These are phyloP conservation scores for Murraya koenigii DNA, from an alignment of 345 rosid genomes.

Conservation along the genomic window DNA sequence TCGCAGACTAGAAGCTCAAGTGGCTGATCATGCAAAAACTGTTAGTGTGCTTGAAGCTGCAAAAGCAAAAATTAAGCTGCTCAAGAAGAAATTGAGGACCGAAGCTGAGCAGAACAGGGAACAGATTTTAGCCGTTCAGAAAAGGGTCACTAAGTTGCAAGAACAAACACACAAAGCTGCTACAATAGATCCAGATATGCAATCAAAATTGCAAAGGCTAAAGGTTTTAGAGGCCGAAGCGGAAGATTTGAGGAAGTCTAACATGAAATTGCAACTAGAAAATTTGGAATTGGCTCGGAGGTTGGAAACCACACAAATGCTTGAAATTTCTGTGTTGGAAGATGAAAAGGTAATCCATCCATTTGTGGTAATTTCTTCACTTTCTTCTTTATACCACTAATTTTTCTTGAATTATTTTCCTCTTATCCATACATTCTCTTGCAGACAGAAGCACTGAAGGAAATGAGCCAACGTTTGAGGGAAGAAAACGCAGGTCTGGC, in stretches of 20 bases:
- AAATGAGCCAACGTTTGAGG: conserved; percentile 36
- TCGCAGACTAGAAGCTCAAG: conserved; percentile 55
- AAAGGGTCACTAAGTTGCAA: conserved; percentile 58
- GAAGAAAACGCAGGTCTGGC: conserved; percentile 55
- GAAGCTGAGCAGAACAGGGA: conserved; percentile 72
- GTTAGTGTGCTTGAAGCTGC: conserved; percentile 58
- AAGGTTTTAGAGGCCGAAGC: conserved; percentile 58
- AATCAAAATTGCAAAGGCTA: conserved; percentile 47
- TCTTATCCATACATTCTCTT: neutral
- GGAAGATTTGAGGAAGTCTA: conserved; percentile 61
- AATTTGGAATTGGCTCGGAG: conserved; percentile 40
- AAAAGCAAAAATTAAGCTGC: conserved; percentile 46
- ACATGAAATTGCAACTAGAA: conserved; percentile 47
- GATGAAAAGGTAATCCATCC: conserved; percentile 50
- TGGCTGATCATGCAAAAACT: conserved; percentile 47
- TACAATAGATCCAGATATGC: conserved; percentile 28
- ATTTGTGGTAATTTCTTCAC: neutral
- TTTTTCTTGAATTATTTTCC: conserved; percentile 4
- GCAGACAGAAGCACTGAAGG: conserved; percentile 57
- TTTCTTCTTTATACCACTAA: neutral
- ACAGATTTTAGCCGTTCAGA: conserved; percentile 61
- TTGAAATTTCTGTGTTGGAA: conserved; percentile 46
- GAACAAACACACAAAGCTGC: conserved; percentile 50
- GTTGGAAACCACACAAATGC: conserved; percentile 45
- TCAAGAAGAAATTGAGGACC: conserved; percentile 63